A percentile compares a stretch with the other conserved stretches of the same genome.
phyloP scores from a whole-genome alignment of 1,284 basidiomycete genomes.

The Boletus smithii region DNA sequence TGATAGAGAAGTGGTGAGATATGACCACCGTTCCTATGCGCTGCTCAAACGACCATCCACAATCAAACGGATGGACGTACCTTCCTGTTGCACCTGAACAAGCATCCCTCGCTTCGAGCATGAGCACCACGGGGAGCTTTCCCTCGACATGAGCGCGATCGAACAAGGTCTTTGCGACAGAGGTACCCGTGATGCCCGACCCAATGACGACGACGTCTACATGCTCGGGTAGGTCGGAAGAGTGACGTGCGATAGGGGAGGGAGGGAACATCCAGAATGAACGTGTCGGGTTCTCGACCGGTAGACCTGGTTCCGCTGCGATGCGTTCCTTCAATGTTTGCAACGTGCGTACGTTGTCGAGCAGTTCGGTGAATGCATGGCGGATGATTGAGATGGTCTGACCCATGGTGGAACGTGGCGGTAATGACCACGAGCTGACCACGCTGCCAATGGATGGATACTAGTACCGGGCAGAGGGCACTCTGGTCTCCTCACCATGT shows the following conservation, averaged over 20 bases:
- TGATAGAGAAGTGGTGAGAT: slow-evolving; percentile 28
- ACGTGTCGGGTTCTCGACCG: slow-evolving; percentile 47
- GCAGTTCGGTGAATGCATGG: slow-evolving; percentile 29
- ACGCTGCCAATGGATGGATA: no score
- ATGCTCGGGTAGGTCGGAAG: slow-evolving; percentile 43
- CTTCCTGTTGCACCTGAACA: slow-evolving; percentile 71
- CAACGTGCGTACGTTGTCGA: slow-evolving; percentile 26
- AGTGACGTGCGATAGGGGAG: slow-evolving; percentile 46
- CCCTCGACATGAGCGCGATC: slow-evolving; percentile 30
- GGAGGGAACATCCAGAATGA: slow-evolving; percentile 62
- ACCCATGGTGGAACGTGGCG: slow-evolving; percentile 30
- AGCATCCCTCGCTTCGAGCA: slow-evolving; percentile 66
- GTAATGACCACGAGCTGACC: no score
- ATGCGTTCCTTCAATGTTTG: slow-evolving; percentile 38
- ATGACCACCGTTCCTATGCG: slow-evolving; percentile 31
- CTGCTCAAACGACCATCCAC: not conserved
- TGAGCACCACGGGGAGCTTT: slow-evolving; percentile 43
- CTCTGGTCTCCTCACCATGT: no score
- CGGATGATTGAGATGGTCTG: slow-evolving; percentile 31
- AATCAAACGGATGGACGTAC: slow-evolving; percentile 34
- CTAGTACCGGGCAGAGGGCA: not conserved
- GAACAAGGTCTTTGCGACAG: slow-evolving; percentile 53
- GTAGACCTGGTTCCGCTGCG: slow-evolving; percentile 53
- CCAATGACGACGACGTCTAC: slow-evolving; percentile 68
- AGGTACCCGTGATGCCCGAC: slow-evolving; percentile 67